These are phyloP conservation scores for Protomyces macrosporus DNA, from an alignment of 1,139 yeast species.

Conservation along the genomic window DNA sequence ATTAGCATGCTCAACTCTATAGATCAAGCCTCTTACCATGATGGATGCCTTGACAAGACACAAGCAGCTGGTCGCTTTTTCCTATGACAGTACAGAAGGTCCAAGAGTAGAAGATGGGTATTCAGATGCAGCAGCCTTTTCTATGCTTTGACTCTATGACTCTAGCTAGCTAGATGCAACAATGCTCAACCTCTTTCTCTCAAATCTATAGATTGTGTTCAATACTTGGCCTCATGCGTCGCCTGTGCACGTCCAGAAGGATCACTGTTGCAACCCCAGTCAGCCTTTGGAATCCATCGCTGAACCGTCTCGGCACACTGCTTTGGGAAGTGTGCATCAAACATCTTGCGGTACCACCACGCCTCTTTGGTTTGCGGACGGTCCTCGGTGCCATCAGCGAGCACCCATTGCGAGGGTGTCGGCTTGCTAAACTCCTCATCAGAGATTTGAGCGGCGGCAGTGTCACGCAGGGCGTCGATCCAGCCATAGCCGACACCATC, in stretches of 20 bases:
- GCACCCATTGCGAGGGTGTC: conserved; percentile 74
- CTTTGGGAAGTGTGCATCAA: conserved; percentile 84
- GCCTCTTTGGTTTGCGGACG: conserved; percentile 97
- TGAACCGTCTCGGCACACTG: conserved; percentile 91
- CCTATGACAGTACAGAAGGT: no score
- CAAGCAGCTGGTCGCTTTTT: no score
- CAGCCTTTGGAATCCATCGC: conserved; percentile 99
- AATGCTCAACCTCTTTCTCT: neutral
- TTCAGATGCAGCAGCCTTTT: no score
- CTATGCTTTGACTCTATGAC: no score
- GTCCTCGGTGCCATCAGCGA: conserved; percentile 54
- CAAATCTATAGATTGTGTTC: neutral
- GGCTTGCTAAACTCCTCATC: conserved; percentile 88
- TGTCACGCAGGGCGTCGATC: conserved; percentile 96
- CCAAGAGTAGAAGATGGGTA: no score
- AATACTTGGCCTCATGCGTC: conserved; percentile 3
- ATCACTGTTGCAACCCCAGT: conserved; percentile 99
- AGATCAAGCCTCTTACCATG: neutral
- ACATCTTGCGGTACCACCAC: conserved; percentile 95
- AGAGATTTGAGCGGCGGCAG: conserved; percentile 77
- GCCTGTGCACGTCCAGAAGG: conserved; percentile 73
- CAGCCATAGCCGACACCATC: conserved; percentile 99
- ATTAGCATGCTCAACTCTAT: neutral
- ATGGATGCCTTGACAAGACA: neutral
- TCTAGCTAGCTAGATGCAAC: neutral